Evolutionary conservation across 352 stramenopile genomes (phyloP).

Genomic region (Phytophthora megakarya): DNA sequence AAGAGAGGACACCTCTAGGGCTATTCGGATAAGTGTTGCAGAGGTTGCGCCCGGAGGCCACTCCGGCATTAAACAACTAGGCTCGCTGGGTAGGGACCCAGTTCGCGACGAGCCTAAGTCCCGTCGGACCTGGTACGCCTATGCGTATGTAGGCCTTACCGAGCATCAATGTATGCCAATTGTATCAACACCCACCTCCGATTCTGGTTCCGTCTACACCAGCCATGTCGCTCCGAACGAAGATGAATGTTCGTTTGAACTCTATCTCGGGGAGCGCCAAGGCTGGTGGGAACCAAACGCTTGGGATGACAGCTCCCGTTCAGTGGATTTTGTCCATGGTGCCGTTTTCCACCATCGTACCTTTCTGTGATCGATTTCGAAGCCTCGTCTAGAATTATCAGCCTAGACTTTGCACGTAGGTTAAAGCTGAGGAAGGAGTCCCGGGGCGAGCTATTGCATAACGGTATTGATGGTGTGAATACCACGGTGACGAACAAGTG

Average conservation of each 20-base stretch:
- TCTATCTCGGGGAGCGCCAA: neutral
- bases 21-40: too few species aligned
- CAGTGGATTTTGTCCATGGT: constrained; percentile 5
- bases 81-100: too few species aligned
- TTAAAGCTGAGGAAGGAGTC: constrained; percentile 21
- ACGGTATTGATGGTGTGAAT: constrained; percentile 1
- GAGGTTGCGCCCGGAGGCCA: too few species aligned
- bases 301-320: constrained; percentile 1
- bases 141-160: constrained; percentile 13
- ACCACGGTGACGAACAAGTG: constrained; percentile 15
- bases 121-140: neutral
- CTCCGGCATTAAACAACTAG: too few species aligned
- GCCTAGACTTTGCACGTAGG: constrained; percentile 32
- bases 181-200: too few species aligned
- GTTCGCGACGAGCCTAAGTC: constrained; percentile 14
- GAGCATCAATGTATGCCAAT: constrained; percentile 22
- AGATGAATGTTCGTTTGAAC: neutral
- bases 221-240: neutral
- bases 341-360: constrained; percentile 20
- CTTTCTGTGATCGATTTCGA: constrained; percentile 28
- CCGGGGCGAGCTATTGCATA: constrained; percentile 8
- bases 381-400: constrained; percentile 33
- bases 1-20: neutral
- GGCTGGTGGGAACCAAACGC: constrained; percentile 5
- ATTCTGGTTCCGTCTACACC: constrained; percentile 4